Percentiles rank a stretch among this genome's conserved stretches.
phyloP scores from a whole-genome alignment of 2,329 filamentous ascomycete genomes.

The Alternaria longipes region DNA sequence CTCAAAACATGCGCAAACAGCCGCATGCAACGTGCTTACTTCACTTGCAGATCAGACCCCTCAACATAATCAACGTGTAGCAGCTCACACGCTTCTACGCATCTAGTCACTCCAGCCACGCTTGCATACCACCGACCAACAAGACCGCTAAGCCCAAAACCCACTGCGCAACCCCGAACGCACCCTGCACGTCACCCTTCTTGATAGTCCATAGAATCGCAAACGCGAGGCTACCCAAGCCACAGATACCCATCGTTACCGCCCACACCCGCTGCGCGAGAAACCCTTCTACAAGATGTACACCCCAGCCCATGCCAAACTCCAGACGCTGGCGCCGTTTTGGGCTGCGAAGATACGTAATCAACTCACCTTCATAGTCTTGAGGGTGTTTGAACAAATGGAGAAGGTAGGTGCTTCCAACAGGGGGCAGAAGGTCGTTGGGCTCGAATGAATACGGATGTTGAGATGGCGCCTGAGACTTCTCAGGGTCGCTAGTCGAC shows the following conservation, averaged over 20 bases:
- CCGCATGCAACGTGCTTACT: not conserved
- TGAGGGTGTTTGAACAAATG: slow-evolving; percentile 53
- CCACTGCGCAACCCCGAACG: slow-evolving; percentile 53
- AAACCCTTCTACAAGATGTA: slow-evolving; percentile 53
- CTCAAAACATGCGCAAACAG: slow-evolving; percentile 4
- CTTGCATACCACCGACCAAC: slow-evolving; percentile 46
- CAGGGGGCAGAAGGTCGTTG: slow-evolving; percentile 50
- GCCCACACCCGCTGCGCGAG: slow-evolving; percentile 49
- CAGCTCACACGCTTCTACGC: not conserved
- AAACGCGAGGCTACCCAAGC: slow-evolving; percentile 47
- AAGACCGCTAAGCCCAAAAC: slow-evolving; percentile 46
- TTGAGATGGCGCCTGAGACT: slow-evolving; percentile 29
- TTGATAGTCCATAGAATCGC: slow-evolving; percentile 46
- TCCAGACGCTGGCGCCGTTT: slow-evolving; percentile 45
- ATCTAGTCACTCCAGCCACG: slow-evolving; percentile 35
- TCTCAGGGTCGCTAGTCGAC: slow-evolving; percentile 13
- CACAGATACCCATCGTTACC: slow-evolving; percentile 38
- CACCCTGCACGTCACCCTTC: slow-evolving; percentile 51
- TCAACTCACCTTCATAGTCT: slow-evolving; percentile 51
- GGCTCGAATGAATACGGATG: slow-evolving; percentile 51
- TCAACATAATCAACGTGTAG: not conserved
- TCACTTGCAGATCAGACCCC: not conserved
- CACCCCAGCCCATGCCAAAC: slow-evolving; percentile 52
- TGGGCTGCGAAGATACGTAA: slow-evolving; percentile 50
- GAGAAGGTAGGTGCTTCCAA: slow-evolving; percentile 50